Evolutionary conservation across 768 basidiomycete species (phyloP), one percentile per base, ranked within the genome.

Genomic region (Phaeotremella skinneri): DNA sequence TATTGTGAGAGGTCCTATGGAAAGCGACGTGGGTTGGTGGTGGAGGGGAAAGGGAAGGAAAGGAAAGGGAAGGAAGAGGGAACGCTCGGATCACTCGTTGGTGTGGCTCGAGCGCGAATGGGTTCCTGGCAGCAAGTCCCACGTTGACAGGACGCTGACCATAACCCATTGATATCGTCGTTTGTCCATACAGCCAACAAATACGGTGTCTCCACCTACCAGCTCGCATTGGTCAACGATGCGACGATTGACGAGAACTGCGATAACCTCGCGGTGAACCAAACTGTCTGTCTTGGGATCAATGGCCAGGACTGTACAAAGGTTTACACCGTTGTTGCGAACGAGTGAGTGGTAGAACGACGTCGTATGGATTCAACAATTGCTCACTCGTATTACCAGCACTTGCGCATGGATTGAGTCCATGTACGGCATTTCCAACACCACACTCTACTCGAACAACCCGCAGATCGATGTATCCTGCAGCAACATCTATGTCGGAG

Each of bases 401-500:
- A 79, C 79, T 56, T 90, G 89, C 73, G 81, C 83, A 14, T 58
- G n/a, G 17, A 79, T 90, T 54, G 56, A 80, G 27, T 17, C 47
- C 26, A 63, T 52, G 1, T 65, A 77, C 66, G 75, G 79, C 32
- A 67, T 87, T 75, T 83, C 85, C 80, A 56, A 66, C 25, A 83
- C 83, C 34, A 79, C 84, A 3, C 79, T 91, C 29, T 79, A 74
- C 70, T 16, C 63, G 58, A 89, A 90, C 83, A 91, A 91, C 83
- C 89, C 87, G 20, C 85, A 89, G 75, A 80, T 90, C 84, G 76
- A 77, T 65, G 56, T 49, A 6, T 51, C 42, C 7, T 79, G 78
- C 68, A 62, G 64, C 64, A 89, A 89, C 79, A 79, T 90, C 74
- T 88, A 89, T 77, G 70, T 86, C 57, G 87, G 85, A 69, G 86